Evolutionary conservation across 2,329 filamentous ascomycete species (phyloP).

Genomic region (Fusarium acutatum): DNA sequence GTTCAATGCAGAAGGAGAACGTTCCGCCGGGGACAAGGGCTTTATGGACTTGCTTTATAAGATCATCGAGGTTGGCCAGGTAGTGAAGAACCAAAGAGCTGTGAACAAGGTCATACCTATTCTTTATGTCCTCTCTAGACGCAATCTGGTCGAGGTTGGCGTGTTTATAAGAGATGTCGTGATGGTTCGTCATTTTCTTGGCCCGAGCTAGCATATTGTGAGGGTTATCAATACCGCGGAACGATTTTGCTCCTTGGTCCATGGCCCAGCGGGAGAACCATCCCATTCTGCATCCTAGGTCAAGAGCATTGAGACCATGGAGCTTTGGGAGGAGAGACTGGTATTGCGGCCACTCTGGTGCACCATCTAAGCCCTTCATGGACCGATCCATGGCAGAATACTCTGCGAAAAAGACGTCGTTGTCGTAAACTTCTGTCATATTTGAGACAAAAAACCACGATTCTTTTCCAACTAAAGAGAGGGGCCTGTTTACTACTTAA

Average conservation of each 20-base stretch:
- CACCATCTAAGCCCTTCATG: neutral
- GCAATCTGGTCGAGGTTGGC: fast-evolving
- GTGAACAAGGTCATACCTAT: neutral
- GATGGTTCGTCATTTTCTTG: neutral
- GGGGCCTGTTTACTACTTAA: neutral
- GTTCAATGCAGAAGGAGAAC: neutral
- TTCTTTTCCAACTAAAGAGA: fast-evolving
- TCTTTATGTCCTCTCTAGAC: neutral
- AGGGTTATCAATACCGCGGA: neutral
- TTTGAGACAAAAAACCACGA: neutral
- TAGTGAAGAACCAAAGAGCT: neutral
- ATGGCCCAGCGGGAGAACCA: neutral
- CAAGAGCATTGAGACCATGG: neutral
- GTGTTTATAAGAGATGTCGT: neutral
- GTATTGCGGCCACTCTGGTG: neutral
- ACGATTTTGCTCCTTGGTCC: neutral
- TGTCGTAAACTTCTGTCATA: neutral
- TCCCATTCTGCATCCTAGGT: neutral
- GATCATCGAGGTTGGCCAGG: neutral
- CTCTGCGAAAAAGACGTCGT: neutral
- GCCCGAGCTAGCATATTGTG: neutral
- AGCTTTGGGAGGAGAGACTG: neutral
- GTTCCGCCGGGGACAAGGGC: neutral
- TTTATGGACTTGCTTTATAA: neutral
- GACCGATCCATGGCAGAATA: neutral